phyloP scores from a whole-genome alignment of 2,329 filamentous ascomycete species.

The Aspergillus uvarum region DNA sequence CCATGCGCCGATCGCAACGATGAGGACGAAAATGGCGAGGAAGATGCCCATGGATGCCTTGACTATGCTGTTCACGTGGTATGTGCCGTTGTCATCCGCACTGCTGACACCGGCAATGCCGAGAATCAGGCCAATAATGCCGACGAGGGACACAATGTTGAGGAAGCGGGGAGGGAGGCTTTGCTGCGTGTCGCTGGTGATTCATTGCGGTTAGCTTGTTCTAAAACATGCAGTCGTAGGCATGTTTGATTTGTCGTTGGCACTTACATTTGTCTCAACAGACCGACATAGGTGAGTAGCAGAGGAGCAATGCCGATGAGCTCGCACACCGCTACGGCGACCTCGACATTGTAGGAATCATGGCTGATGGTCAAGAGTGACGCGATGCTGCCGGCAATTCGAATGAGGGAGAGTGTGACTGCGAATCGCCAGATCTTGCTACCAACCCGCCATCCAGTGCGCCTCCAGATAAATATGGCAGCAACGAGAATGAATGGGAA shows the following conservation, averaged over 20 bases:
- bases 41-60: slow-evolving; percentile 28
- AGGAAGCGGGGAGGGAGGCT: slow-evolving; percentile 18
- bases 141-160: slow-evolving; percentile 10
- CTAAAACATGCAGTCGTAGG: background rate
- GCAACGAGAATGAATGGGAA: slow-evolving; percentile 28
- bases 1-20: slow-evolving; percentile 13
- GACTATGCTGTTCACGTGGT: slow-evolving; percentile 13
- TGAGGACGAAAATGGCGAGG: slow-evolving; percentile 24
- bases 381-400: slow-evolving; percentile 29
- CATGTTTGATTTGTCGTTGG: background rate
- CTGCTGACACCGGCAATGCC: slow-evolving; percentile 25
- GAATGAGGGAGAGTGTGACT: slow-evolving; percentile 30
- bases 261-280: slow-evolving; percentile 32
- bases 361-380: slow-evolving; percentile 25
- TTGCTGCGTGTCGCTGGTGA: slow-evolving; percentile 12
- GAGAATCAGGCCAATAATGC: slow-evolving; percentile 26
- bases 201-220: background rate
- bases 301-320: slow-evolving; percentile 32
- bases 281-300: slow-evolving; percentile 28
- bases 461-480: slow-evolving; percentile 28
- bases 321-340: slow-evolving; percentile 28
- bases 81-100: slow-evolving; percentile 2
- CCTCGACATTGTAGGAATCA: slow-evolving; percentile 17
- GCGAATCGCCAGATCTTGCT: slow-evolving; percentile 30
- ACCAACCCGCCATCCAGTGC: slow-evolving; percentile 28